Conservation (phyloP, 1,139 yeast genomes). For the Candida albicans region DNA sequence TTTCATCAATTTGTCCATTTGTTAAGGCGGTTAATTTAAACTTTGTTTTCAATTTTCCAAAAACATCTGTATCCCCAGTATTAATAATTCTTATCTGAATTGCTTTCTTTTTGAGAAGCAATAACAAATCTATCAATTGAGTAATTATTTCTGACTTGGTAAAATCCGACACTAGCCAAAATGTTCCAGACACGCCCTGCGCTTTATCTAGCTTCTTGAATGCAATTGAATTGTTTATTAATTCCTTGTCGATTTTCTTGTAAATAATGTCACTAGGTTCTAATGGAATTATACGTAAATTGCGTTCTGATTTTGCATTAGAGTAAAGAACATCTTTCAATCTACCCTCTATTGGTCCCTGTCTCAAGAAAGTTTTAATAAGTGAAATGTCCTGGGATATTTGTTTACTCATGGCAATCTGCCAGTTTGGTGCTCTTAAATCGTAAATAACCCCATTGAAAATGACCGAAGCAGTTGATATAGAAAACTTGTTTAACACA, state of each 20-base stretch:
- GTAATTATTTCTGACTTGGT: slow-evolving; percentile 29
- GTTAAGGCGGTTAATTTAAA: slow-evolving; percentile 15
- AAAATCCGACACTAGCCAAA: slow-evolving; percentile 63
- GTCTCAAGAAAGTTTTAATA: slow-evolving; percentile 25
- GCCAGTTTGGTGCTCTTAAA: slow-evolving; percentile 38
- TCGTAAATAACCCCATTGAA: slow-evolving; percentile 70
- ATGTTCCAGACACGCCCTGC: slow-evolving; percentile 27
- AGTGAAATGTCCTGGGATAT: slow-evolving; percentile 36
- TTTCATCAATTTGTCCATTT: slow-evolving; percentile 17
- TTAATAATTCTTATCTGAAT: slow-evolving; percentile 40
- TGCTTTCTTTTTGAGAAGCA: slow-evolving; percentile 27
- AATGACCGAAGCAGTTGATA: slow-evolving; percentile 54
- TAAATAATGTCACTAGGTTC: slow-evolving; percentile 36
- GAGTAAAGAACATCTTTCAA: slow-evolving; percentile 35
- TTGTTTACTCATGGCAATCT: slow-evolving; percentile 39
- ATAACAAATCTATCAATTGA: slow-evolving; percentile 42
- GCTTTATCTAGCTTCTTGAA: slow-evolving; percentile 18
- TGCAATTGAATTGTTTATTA: slow-evolving; percentile 23
- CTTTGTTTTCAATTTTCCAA: slow-evolving; percentile 5
- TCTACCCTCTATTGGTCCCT: slow-evolving; percentile 20
- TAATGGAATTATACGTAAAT: slow-evolving; percentile 35
- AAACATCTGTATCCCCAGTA: slow-evolving; percentile 20
- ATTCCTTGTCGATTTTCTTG: slow-evolving; percentile 30
- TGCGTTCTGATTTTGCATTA: slow-evolving; percentile 34
- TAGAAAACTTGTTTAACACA: slow-evolving; percentile 33